Percentiles rank a stretch among this genome's conserved stretches.
Conservation (phyloP, 1,139 yeast genomes). For the Debaryomycetaceae sp. region DNA sequence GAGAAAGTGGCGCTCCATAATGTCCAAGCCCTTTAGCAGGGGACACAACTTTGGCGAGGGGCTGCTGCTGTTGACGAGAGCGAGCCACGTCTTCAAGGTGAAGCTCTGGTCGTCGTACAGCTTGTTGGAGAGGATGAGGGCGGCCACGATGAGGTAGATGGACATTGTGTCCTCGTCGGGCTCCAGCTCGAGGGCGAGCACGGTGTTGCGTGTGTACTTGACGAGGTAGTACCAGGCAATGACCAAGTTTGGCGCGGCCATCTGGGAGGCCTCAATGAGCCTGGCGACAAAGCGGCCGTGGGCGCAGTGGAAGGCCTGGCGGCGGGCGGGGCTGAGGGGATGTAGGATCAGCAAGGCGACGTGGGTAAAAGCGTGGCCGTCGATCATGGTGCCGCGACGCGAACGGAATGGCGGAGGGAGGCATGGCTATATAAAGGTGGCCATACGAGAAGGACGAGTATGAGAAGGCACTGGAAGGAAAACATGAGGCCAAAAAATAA, state of each 20-base stretch:
- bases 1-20: slow-evolving; percentile 21
- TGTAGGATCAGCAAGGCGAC: not conserved
- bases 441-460: not conserved
- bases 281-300: slow-evolving; percentile 12
- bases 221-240: slow-evolving; percentile 21
- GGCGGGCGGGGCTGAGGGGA: not conserved
- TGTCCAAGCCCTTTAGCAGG: slow-evolving; percentile 13
- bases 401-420: not conserved
- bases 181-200: slow-evolving; percentile 4
- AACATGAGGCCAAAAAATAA: too few species aligned
- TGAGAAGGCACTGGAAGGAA: too few species aligned
- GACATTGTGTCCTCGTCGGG: slow-evolving; percentile 11
- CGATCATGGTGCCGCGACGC: not conserved
- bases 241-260: slow-evolving; percentile 18
- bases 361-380: not conserved
- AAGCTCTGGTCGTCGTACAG: slow-evolving; percentile 41
- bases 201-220: slow-evolving; percentile 12
- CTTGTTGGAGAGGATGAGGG: slow-evolving; percentile 38
- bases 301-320: not conserved
- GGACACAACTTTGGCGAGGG: slow-evolving; percentile 2
- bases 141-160: slow-evolving; percentile 18
- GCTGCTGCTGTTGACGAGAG: slow-evolving; percentile 7
- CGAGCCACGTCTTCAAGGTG: slow-evolving; percentile 42
- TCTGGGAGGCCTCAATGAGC: slow-evolving; percentile 18
- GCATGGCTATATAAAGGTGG: not conserved